Base-by-base conservation (phyloP, 2,329 filamentous ascomycete species). In the Aspergillus glaucus region DNA sequence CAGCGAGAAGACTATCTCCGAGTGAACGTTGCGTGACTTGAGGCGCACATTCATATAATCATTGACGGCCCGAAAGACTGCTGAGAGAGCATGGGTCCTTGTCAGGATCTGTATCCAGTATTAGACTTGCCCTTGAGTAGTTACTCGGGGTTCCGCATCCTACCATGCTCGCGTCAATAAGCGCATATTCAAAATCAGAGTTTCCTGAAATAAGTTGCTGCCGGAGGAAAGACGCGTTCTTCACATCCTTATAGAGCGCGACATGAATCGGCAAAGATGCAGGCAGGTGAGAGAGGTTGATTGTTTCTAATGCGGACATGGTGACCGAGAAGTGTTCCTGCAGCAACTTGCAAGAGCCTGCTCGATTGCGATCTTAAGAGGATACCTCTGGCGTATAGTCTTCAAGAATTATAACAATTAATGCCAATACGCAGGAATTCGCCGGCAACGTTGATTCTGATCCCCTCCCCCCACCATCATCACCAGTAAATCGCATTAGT, bases 121-220 rank as follows among this genome's bases (percentile, higher is more conserved):
- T 51, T 43, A 51, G 37, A 49, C 8, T 45, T 12, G 46, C n/a
- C 12, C 46, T 44, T 34, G 26, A 14, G n/a, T 15, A 19, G 36
- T 32, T n/a, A 21, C 26, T n/a, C 9, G 17, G n/a, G 30, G 15
- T 24, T 22, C 9, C 5, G 28, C 78, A 52, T 3, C 37, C 17
- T 76, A 91, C 85, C 66, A 87, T 81, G 42, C 81, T 82, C 17
- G 90, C 90, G 71, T 98, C 92, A 43, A 98, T 80, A 57, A 98
- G 87, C 30, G 91, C 90, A 75, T 97, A 97, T 69, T 97, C 90
- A 60, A 91, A 97, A 7, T 85, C 84, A 9, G 81, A 63, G 64
- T 97, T 95, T 46, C 88, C 87, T 5, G 82, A 79, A n/a, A 97
- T 76, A 4, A 98, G 81, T 71, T 96, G 91, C 58, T 85, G 77